Base-by-base conservation (phyloP, 352 stramenopile species). In the Phytophthora pisi region DNA sequence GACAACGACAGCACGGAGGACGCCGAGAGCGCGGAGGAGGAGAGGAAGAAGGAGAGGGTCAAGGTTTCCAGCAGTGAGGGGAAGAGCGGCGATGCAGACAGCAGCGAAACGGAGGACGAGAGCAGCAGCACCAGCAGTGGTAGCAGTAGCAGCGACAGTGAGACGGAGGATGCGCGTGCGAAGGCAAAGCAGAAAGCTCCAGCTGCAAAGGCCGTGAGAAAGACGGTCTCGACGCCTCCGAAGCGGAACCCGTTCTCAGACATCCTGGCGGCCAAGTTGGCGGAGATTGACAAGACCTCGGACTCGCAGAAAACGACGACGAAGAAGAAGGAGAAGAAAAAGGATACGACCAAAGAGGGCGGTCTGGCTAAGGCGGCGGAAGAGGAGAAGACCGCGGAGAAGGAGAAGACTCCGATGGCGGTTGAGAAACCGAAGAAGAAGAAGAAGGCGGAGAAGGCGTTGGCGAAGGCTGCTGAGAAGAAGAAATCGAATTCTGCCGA, bases 1-100 rank as follows among this genome's bases (percentile, higher is more conserved):
- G 20, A 20, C 20, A 20, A 20, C 30, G 64, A 70, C 6, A 72
- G 64, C 45, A 26, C 36, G 0, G 68, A 74, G 23, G 55, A 67
- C 10, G 40, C 50, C 6, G 53, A 66, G 31, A 53, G 46, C n/a
- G 34, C 15, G 9, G 31, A 40, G 31, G 31, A 38, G 28, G 1
- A 9, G 28, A 31, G 8, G 28, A 31, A 31, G 28, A 31, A 9
- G 28, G 6, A 9, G 31, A 9, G 13, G 31, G 10, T 11, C 13
- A 15, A 40, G 34, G 28, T 0, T 31, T 31, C 28, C 34, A 15
- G 13, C 13, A 40, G 34, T 10, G 34, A 40, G 34, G 34, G 28
- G 28, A 5, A 40, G 34, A 10, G 13, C 34, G 34, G 4, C 10
- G 34, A 15, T 16, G 34, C 4, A 15, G 34, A 40, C 3, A 15